Conservation (phyloP, 2,329 filamentous ascomycete genomes). For the Helotiales sp. region DNA sequence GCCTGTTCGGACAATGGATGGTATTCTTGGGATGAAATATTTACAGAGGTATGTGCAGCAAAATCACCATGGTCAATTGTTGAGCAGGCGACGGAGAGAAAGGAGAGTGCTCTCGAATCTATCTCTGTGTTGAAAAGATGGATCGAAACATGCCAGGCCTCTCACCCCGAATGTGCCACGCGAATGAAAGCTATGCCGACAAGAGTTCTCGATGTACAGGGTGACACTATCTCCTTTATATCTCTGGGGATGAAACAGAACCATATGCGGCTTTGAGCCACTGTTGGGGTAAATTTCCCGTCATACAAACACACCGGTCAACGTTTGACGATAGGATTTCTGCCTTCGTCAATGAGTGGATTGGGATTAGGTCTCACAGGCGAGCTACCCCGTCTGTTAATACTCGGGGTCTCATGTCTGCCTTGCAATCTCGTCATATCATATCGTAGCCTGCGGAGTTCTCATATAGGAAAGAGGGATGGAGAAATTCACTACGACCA, state of each 20-base stretch:
- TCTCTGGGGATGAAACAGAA: not conserved
- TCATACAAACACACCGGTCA: not conserved
- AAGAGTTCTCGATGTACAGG: not conserved
- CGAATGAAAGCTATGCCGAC: not conserved
- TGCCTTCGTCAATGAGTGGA: no score
- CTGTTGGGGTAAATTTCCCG: slow-evolving; percentile 7
- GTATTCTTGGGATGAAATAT: not conserved
- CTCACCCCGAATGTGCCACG: not conserved
- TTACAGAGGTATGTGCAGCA: not conserved
- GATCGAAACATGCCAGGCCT: not conserved
- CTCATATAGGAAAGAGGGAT: no score
- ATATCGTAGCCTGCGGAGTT: no score
- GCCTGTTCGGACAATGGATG: not conserved
- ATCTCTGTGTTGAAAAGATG: not conserved
- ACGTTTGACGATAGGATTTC: not conserved
- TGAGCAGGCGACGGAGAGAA: not conserved
- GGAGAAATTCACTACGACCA: no score
- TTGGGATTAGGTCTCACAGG: no score
- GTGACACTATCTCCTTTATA: not conserved
- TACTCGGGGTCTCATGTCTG: no score
- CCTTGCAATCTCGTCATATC: no score
- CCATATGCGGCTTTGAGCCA: slow-evolving; percentile 9
- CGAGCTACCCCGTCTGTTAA: no score
- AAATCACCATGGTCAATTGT: not conserved
- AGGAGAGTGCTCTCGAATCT: not conserved